Evolutionary conservation across 768 basidiomycete species (phyloP).

Genomic region (Termitomyces titanicus): DNA sequence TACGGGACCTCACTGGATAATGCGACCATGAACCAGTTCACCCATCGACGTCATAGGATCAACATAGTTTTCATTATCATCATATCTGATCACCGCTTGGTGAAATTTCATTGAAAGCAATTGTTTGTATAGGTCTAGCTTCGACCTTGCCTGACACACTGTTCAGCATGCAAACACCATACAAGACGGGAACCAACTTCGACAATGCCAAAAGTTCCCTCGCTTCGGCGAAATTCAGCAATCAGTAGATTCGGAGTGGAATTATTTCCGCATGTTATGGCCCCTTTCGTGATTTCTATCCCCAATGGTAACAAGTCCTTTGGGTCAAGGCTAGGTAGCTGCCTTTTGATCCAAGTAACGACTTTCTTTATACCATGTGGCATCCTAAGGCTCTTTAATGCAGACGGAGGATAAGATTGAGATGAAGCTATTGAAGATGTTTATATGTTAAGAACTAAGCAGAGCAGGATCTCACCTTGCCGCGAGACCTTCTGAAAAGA

Average conservation of each 20-base stretch:
- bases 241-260: constrained; percentile 84
- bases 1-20: constrained; percentile 39
- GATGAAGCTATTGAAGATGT: constrained; percentile 17
- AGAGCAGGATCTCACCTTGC: constrained; percentile 29
- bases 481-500: constrained; percentile 36
- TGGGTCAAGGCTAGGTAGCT: constrained; percentile 70
- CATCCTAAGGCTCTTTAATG: constrained; percentile 25
- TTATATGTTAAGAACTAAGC: background rate
- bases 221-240: constrained; percentile 71
- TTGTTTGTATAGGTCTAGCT: constrained; percentile 81
- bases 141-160: constrained; percentile 65
- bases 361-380: constrained; percentile 37
- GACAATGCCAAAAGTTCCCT: constrained; percentile 78
- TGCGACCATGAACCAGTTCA: constrained; percentile 50
- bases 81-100: constrained; percentile 56
- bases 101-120: constrained; percentile 69
- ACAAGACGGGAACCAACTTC: constrained; percentile 45
- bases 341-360: constrained; percentile 50
- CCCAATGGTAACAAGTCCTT: constrained; percentile 87
- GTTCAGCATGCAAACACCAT: background rate
- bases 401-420: constrained; percentile 29
- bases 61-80: constrained; percentile 74
- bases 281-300: constrained; percentile 72
- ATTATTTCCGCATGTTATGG: constrained; percentile 80
- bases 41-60: constrained; percentile 68